Evolutionary conservation across 2,329 filamentous ascomycete species (phyloP).

Genomic region (Lasiodiplodia sp.): DNA sequence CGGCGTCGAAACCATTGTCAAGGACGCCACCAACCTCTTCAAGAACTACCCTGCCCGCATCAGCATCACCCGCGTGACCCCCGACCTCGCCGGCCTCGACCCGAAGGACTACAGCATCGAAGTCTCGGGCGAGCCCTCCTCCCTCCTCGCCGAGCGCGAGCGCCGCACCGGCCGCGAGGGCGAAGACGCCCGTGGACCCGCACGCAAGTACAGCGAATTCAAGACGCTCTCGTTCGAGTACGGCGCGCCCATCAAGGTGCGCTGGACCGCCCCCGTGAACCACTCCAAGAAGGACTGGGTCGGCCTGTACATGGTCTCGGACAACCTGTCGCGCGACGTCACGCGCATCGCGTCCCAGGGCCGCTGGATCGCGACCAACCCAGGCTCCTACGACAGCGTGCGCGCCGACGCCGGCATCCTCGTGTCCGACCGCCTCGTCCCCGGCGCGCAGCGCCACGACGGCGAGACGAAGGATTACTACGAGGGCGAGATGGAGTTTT

Average conservation of each 20-base stretch:
- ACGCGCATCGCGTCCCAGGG: slow-evolving; percentile 87
- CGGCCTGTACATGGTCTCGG: slow-evolving; percentile 92
- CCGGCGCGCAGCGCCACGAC: slow-evolving; percentile 52
- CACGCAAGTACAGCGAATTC: slow-evolving; percentile 65
- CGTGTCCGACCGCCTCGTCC: slow-evolving; percentile 68
- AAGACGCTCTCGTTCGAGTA: slow-evolving; percentile 86
- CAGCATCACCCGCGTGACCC: slow-evolving; percentile 78
- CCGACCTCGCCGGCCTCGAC: slow-evolving; percentile 81
- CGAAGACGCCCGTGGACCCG: slow-evolving; percentile 69
- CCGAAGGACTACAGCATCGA: slow-evolving; percentile 80
- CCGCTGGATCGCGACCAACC: slow-evolving; percentile 84
- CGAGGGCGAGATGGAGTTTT: slow-evolving; percentile 83
- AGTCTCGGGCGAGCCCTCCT: slow-evolving; percentile 69
- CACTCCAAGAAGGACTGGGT: slow-evolving; percentile 96
- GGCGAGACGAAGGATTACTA: slow-evolving; percentile 66
- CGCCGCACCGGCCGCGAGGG: slow-evolving; percentile 77
- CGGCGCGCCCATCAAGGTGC: slow-evolving; percentile 85
- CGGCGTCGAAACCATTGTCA: slow-evolving; percentile 84
- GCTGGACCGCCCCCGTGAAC: slow-evolving; percentile 86
- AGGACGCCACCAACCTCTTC: slow-evolving; percentile 86
- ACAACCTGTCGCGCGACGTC: slow-evolving; percentile 84
- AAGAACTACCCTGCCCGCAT: slow-evolving; percentile 88
- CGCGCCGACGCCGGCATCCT: slow-evolving; percentile 80
- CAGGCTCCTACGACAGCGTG: slow-evolving; percentile 76
- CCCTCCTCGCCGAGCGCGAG: slow-evolving; percentile 61